Conservation (phyloP, 164 flowering plant genomes). For the Piper betle region DNA sequence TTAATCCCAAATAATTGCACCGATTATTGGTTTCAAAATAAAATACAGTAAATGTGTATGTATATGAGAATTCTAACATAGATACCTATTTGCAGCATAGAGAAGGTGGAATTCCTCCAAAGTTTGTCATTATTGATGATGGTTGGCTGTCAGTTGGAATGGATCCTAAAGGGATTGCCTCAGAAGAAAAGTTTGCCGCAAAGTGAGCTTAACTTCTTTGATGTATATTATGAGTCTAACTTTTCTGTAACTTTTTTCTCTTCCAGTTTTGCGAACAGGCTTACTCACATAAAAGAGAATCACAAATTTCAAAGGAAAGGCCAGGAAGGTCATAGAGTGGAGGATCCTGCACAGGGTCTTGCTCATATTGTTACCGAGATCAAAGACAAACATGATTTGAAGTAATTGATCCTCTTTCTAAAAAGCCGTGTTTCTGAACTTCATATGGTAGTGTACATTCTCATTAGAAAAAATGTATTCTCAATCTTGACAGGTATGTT, state of each 20-base stretch:
- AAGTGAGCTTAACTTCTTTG: constrained; percentile 33
- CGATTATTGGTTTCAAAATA: no score
- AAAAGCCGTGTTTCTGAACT: background rate
- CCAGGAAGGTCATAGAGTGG: constrained; percentile 50
- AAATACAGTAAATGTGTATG: no score
- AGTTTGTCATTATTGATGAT: constrained; percentile 80
- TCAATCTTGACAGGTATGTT: constrained; percentile 38
- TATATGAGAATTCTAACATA: no score
- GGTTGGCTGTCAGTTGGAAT: constrained; percentile 85
- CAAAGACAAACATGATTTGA: constrained; percentile 45
- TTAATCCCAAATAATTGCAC: no score
- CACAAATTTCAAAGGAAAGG: constrained; percentile 75
- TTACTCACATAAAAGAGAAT: constrained; percentile 67
- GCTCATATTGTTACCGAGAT: constrained; percentile 48
- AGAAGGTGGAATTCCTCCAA: constrained; percentile 68
- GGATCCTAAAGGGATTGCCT: constrained; percentile 39
- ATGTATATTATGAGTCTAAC: background rate
- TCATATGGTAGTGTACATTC: background rate
- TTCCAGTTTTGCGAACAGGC: constrained; percentile 68
- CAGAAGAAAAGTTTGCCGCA: constrained; percentile 42
- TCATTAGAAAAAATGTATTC: background rate
- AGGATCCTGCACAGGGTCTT: constrained; percentile 60
- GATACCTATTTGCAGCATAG: constrained; percentile 30
- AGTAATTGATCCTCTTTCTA: constrained; percentile 28
- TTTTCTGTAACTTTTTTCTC: background rate